Base-by-base conservation (phyloP, 306 rosid species). In the Begonia masoniana region DNA sequence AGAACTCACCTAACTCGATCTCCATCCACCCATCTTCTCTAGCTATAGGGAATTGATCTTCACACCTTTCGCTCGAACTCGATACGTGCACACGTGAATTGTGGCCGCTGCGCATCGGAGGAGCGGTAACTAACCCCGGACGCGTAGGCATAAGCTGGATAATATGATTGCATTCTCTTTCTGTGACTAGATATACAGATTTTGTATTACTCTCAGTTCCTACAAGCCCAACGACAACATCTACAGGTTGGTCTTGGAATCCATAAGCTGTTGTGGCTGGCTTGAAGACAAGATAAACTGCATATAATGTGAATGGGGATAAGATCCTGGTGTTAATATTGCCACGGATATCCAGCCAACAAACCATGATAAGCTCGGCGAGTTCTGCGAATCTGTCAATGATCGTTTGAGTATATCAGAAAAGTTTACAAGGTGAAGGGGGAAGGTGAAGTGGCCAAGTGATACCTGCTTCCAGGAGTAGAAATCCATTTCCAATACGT, bases 331-430 rank as follows among this genome's bases (percentile, higher is more conserved):
- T 63, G 11, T 57, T 68, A 1, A 82, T 73, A 59, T 61, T 46
- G 12, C 93, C 88, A 4, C 74, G 62, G 14, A 86, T 76, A 58
- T 86, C 94, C 47, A 86, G 65, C 94, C 96, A 86, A 17, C 96
- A 82, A 39, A 82, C 88, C 1, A 48, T 6, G 0, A 69, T 10
- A 12, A 86, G 84, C 67, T 80, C 77, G 0, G 86, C 96, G 43
- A 76, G 79, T 76, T 82, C 88, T 17, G 48, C 54, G 62, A 82
- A 86, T 74, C 93, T 82, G 66, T 50, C 55, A 21, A 21, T 31
- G 9, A 31, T 31, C 39, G 9, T 31, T 6, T 7, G 39, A 6
- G 9, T 31, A 31, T 7, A 31, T 31, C 0, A 31, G 39, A 31
- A 31, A 31, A 31, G 7, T 31, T 31, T 31, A 15, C 1, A 57